Base-by-base conservation (phyloP, 2,329 filamentous ascomycete genomes). In the Trichophaea hybrida region DNA sequence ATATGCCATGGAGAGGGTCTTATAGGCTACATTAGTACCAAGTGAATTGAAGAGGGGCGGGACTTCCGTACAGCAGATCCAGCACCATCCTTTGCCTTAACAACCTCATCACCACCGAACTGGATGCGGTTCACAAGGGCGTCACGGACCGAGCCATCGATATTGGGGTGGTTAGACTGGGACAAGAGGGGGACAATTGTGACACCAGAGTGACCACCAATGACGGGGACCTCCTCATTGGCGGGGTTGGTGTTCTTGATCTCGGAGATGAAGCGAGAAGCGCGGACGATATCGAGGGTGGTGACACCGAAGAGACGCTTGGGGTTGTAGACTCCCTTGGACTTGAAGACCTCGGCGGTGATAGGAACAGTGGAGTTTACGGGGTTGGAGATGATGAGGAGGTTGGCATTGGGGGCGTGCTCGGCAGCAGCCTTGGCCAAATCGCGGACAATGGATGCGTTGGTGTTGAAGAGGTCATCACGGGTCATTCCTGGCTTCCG, bases 381-480 rank as follows among this genome's bases (percentile, higher is more conserved):
- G 65, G 93, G 93, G 84, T 98, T 98, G 76, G 90, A 83, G 78
- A 98, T 98, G 80, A 98, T 83, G 73, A 97, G 83, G 75, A 97
- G 80, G 78, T 94, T 94, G 76, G 93, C 93, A 67, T 96, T 80
- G 71, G 93, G 93, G 73, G 85, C 81, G 69, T 87, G 81, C 71
- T 94, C 83, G 71, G 93, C 93, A 72, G 83, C 84, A 71, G 89
- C 90, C 83, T 95, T 94, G 78, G 91, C 90, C 68, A 98, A 84
- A 77, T 97, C 93, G 73, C 91, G 90, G 74, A 98, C 93, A 75
- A 98, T 98, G 74, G 88, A 94, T 75, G 93, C 93, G 77, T 98
- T 98, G 81, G 91, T 98, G 84, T 97, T 97, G 89, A 98, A 98
- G 67, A 98, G 85, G 75, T 98, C 91, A 77, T 98, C 93, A 80